phyloP scores from a whole-genome alignment of 257 asterid genomes.

The Eustoma russellianum region DNA sequence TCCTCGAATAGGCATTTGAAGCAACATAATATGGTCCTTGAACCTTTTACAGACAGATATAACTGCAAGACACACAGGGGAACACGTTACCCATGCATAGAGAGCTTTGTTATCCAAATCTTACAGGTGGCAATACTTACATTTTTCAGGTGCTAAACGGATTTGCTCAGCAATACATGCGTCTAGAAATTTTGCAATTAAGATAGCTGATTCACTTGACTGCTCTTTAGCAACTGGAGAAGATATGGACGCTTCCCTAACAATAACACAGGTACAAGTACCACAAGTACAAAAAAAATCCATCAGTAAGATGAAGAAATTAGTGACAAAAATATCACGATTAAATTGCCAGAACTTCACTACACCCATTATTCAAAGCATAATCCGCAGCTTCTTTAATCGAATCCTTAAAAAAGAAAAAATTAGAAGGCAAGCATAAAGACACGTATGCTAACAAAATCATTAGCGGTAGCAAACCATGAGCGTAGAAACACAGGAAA shows the following conservation, averaged over 20 bases:
- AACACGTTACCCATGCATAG: slow-evolving; percentile 9
- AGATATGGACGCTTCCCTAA: slow-evolving; percentile 68
- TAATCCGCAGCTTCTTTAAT: no score
- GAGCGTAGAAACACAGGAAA: no score
- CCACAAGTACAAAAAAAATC: neutral
- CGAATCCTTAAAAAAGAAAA: no score
- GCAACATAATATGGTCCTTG: slow-evolving; percentile 58
- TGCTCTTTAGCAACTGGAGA: slow-evolving; percentile 47
- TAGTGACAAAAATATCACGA: neutral
- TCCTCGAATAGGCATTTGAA: slow-evolving; percentile 74
- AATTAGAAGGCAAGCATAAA: no score
- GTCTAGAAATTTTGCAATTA: slow-evolving; percentile 56
- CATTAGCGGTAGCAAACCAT: no score
- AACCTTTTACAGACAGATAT: slow-evolving; percentile 71
- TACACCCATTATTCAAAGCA: no score
- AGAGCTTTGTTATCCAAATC: neutral
- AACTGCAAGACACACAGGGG: slow-evolving; percentile 43
- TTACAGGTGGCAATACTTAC: slow-evolving; percentile 23
- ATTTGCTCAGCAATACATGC: slow-evolving; percentile 68
- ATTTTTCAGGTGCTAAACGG: slow-evolving; percentile 74
- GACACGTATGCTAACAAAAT: no score
- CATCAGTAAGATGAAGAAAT: neutral
- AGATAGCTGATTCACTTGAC: slow-evolving; percentile 40
- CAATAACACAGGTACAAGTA: slow-evolving; percentile 11
- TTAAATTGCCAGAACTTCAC: neutral